Evolutionary conservation across 208 protist species (phyloP), one percentile per base, ranked within the genome.

Genomic region (Plasmodiophora brassicae): DNA sequence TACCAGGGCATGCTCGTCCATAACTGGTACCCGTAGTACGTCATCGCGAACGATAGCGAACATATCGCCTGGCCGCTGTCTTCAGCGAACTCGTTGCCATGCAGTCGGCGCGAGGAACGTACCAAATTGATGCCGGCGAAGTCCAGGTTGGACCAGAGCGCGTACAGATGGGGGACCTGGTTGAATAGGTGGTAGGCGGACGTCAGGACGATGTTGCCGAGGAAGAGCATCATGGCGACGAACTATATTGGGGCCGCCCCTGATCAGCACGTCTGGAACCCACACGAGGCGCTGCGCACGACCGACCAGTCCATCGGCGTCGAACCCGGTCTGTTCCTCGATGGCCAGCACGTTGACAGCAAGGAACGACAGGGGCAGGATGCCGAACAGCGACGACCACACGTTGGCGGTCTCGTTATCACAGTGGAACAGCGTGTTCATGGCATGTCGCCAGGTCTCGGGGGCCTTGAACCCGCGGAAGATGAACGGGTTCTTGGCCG

Each of bases 341-440:
- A 78, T 38, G n/a, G n/a, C n/a, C 32, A 78, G 65, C 5, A 78
- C 65, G 65, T 78, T 78, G 14, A 78, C 5, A 8, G 65, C 65
- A 8, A 78, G 65, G 5, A 78, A 38, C 5, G 14, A n/a, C 65
- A 78, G n/a, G 5, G n/a, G 65, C 10, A 78, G 20, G 10, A 78
- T 38, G 20, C 65, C 65, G 14, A 5, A 78, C 65, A 78, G 65
- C 65, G 65, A 78, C n/a, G 65, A 78, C 5, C n/a, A 78, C 65
- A 78, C 65, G n/a, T 78, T 78, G 65, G 65, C 65, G 14, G 65
- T 78, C 65, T 78, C 65, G 65, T 78, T 78, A 32, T 78, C 65
- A 38, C 65, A 78, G 41, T 78, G 41, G 65, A 78, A 78, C n/a
- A 78, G 41, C 41, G 65, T 78, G 65, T 78, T 78, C 65, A 78